Conservation (phyloP, 768 basidiomycete species). For the Pleurotus eryngii region DNA sequence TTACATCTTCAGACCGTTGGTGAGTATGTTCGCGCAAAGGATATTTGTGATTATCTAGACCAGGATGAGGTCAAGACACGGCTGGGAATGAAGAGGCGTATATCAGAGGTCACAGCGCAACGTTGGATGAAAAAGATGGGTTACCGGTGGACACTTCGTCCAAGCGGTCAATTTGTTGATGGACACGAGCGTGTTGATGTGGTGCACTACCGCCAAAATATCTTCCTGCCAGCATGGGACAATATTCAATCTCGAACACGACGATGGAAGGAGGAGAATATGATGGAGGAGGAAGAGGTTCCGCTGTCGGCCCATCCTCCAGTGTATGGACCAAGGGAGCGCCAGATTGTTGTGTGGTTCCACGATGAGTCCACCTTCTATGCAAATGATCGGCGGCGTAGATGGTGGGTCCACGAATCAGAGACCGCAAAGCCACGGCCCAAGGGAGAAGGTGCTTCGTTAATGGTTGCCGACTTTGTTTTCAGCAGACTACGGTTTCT, state of each 20-base stretch:
- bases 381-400: constrained; percentile 24
- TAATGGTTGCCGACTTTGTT: constrained; percentile 31
- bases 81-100: constrained; percentile 8
- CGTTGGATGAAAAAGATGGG: constrained; percentile 17
- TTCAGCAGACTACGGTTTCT: constrained; percentile 17
- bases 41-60: constrained; percentile 16
- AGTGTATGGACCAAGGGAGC: neutral
- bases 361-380: constrained; percentile 35
- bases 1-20: constrained; percentile 15
- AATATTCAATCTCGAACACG: constrained; percentile 3
- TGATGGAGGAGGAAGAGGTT: neutral
- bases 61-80: constrained; percentile 13
- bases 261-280: constrained; percentile 8
- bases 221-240: constrained; percentile 20
- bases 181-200: constrained; percentile 32
- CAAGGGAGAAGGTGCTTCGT: constrained; percentile 30
- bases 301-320: neutral
- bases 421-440: constrained; percentile 20
- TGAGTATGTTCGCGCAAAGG: constrained; percentile 13
- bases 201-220: constrained; percentile 21
- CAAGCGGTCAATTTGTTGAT: constrained; percentile 27
- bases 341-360: constrained; percentile 9
- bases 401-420: constrained; percentile 22
- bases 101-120: constrained; percentile 16
- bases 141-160: constrained; percentile 13